phyloP scores from a whole-genome alignment of 2,329 filamentous ascomycete genomes.

The Curvularia spicifera region DNA sequence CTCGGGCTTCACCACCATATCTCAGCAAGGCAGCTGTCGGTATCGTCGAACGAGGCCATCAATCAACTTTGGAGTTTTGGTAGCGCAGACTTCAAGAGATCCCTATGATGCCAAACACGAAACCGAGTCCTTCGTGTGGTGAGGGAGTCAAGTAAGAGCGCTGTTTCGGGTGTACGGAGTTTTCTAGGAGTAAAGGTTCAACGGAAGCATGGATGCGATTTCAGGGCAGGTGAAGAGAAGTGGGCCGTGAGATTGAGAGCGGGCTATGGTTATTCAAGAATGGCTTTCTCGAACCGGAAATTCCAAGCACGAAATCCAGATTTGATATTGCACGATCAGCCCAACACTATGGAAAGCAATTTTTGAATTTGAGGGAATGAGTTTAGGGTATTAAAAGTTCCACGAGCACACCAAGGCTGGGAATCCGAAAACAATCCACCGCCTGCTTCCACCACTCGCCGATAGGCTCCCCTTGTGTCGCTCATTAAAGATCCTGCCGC shows the following conservation, averaged over 20 bases:
- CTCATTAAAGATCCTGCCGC: not conserved
- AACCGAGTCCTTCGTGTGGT: too few relatives aligned
- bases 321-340: not conserved
- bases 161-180: not conserved
- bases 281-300: not conserved
- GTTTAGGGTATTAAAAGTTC: not conserved
- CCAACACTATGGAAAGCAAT: not conserved
- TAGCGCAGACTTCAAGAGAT: not conserved
- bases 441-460: not conserved
- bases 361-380: not conserved
- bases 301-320: not conserved
- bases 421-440: not conserved
- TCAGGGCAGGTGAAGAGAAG: not conserved
- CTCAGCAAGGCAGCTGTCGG: not conserved
- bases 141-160: not conserved
- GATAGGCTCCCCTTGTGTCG: not conserved
- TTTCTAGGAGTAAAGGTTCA: not conserved
- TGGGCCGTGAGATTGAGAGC: not conserved
- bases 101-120: not conserved
- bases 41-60: not conserved
- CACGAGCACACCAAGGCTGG: not conserved
- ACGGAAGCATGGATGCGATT: too few relatives aligned
- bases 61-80: too few relatives aligned
- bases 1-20: not conserved
- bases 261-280: not conserved